Percentiles rank a stretch among this genome's conserved stretches.
Conservation (phyloP, 176 grass and related monocot genomes). For the Lolium perenne region DNA sequence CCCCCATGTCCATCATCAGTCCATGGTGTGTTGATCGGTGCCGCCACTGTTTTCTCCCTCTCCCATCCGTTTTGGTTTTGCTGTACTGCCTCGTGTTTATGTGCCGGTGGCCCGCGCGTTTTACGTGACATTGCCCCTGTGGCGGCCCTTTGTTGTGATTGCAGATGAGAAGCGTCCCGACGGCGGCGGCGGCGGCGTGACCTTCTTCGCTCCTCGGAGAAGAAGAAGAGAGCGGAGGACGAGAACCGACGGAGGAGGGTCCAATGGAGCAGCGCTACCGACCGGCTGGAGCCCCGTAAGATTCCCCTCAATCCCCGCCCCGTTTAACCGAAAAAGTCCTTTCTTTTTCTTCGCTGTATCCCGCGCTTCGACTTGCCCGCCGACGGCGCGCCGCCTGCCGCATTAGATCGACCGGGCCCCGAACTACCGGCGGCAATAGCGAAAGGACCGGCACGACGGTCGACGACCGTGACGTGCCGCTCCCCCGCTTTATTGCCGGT, state of each 20-base stretch:
- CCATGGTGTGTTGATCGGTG: slow-evolving; percentile 38
- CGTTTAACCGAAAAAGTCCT: slow-evolving; percentile 11
- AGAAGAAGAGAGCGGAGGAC: not conserved
- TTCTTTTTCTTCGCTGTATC: not conserved
- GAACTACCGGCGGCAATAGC: not conserved
- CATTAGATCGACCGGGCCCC: slow-evolving; percentile 16
- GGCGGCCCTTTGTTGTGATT: not conserved
- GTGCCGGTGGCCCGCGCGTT: slow-evolving; percentile 50
- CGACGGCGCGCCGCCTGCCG: slow-evolving; percentile 20
- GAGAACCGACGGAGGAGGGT: slow-evolving; percentile 38
- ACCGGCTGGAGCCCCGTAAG: slow-evolving; percentile 53
- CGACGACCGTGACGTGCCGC: slow-evolving; percentile 1
- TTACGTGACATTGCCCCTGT: slow-evolving; percentile 48
- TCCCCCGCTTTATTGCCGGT: slow-evolving; percentile 34
- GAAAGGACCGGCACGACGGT: not conserved
- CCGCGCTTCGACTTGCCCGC: not conserved
- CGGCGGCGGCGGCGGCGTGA: slow-evolving; percentile 41
- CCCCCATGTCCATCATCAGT: not conserved
- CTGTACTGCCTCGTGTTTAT: not conserved
- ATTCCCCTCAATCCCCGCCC: slow-evolving; percentile 22
- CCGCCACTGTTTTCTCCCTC: not conserved
- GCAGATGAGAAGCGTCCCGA: slow-evolving; percentile 51
- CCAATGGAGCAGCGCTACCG: slow-evolving; percentile 57
- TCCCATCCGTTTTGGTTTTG: not conserved
- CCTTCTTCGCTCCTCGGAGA: not conserved